Evolutionary conservation across 208 protist genomes (phyloP), one percentile per base, ranked within the genome.

Genomic region (Lotmaria passim): DNA sequence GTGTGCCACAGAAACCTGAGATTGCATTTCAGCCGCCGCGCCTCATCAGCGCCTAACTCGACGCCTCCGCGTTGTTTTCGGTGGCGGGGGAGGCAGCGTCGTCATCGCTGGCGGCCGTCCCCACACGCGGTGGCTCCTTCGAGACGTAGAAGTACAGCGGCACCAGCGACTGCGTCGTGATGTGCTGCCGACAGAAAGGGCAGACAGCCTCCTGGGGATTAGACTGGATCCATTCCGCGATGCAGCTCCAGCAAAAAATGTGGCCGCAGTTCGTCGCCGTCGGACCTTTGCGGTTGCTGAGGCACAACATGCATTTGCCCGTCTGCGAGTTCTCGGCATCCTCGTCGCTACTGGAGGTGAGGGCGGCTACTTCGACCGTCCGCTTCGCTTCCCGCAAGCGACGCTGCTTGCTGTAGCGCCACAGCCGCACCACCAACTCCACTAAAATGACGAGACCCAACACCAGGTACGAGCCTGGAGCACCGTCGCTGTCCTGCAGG

Each of bases 201-300:
- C 91, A 96, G 3, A 89, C 72, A 1, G 89, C 89, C 30, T 91
- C 83, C 15, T 83, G 73, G 17, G 88, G 78, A 58, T 89, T 93
- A n/a, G 86, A 87, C 53, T 81, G 87, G 57, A 93, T 93, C 85
- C 87, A 94, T 72, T 93, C 88, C 24, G 85, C 77, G 34, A 94
- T 85, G 67, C 91, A 96, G n/a, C 75, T 69, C 89, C 91, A 96
- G 71, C 91, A 96, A 64, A 94, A 96, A 10, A 94, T 81, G 62
- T 96, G 91, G 3, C 91, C 91, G 57, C 91, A 96, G 51, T 78
- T 81, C 7, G 89, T 94, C 30, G 85, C 83, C 7, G 91, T 91
- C 10, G 91, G 89, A 31, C 76, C 84, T 72, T 86, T 91, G 56
- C 89, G 79, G 47, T 85, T 77, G 48, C 87, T 76, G 10, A 96